Conservation (phyloP, 169 alveolate genomes). For the Plasmodium gonderi region DNA sequence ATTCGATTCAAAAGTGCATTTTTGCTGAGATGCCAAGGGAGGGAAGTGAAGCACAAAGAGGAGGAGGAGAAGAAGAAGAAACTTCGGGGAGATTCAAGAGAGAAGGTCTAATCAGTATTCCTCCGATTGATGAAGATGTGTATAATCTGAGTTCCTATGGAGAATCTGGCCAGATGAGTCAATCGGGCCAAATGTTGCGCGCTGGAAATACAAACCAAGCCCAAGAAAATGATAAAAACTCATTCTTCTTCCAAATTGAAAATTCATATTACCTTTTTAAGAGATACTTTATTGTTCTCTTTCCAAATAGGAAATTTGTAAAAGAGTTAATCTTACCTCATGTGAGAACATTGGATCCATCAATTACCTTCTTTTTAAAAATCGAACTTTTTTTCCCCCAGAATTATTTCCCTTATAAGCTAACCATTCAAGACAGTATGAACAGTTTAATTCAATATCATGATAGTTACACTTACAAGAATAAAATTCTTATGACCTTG, state of each 20-base stretch:
- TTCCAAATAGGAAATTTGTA: not conserved
- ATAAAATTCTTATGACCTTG: constrained; percentile 23
- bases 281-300: constrained; percentile 4
- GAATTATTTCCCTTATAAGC: constrained; percentile 36
- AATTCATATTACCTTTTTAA: constrained; percentile 19
- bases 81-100: not conserved
- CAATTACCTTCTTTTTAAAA: constrained; percentile 14
- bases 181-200: not conserved
- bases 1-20: constrained; percentile 11
- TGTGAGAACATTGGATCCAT: not conserved
- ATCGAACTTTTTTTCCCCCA: constrained; percentile 16
- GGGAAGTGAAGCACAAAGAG: not conserved
- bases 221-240: not conserved
- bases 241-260: not conserved
- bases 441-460: not conserved
- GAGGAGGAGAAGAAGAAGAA: not conserved
- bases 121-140: not conserved
- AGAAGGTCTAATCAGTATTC: not conserved
- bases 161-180: not conserved
- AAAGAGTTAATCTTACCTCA: constrained; percentile 31
- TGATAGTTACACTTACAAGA: constrained; percentile 28
- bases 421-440: not conserved
- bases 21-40: not conserved
- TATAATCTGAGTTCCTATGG: not conserved
- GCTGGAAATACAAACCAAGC: not conserved